Base-by-base conservation (phyloP, 805 yeast species). In the Hanseniaspora vineae region DNA sequence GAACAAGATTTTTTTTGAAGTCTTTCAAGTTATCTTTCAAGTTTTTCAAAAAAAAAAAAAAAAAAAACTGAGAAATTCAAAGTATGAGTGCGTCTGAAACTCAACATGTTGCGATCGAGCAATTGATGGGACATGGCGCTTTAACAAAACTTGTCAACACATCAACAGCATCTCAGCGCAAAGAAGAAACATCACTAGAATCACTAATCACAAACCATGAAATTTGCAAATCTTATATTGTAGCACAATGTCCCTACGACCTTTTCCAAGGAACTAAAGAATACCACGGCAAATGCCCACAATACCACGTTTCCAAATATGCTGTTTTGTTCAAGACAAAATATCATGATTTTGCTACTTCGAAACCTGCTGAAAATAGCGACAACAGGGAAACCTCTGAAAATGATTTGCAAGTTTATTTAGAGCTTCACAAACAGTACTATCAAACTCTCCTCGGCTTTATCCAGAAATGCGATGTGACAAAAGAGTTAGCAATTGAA, bases 201-300 rank as follows among this genome's bases (percentile, higher is more conserved):
- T 12, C 15, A 29, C 11, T 42, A 10, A 12, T 81, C 45, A 64
- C 66, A 35, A 81, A 78, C 46, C 71, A 77, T 13, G 68, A 77
- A 42, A 79, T 87, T 6, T 89, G 97, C 64, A 84, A 83, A 59
- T 70, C 84, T 17, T 89, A 80, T 59, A 62, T 89, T n/a, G 85
- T 86, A 14, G 96, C 92, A 0, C 74, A 76, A 9, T 89, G 97
- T 55, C 90, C 95, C 0, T 81, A 84, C 60, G 96, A 88, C 52
- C 61, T 88, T 44, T 84, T 89, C 58, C 72, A 72, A 12, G 85
- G 86, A 6, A 85, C 96, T 12, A 88, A 87, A 60, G 83, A 82
- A 58, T 85, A 83, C 58, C 64, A 84, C 52, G 96, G 96, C 1
- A 72, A 72, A 50, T 89, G 97, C 59, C 85, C 86, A 0, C 75